phyloP scores from a whole-genome alignment of 2,329 filamentous ascomycete species.

The Aspergillus sp. region DNA sequence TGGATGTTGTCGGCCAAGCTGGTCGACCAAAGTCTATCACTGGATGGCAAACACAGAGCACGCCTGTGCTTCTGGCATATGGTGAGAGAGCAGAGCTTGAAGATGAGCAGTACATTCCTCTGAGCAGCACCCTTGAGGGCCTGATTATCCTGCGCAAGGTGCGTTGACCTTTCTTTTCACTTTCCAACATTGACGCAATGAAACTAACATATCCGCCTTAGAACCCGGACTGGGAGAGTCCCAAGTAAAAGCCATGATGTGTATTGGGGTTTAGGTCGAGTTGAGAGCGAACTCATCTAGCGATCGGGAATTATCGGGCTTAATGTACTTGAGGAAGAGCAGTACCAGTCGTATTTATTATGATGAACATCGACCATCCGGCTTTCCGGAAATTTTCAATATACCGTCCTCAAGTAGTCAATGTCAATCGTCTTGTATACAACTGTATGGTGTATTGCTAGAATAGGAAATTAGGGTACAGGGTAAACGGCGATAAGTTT shows the following conservation, averaged over 20 bases:
- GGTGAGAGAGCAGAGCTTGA: constrained; percentile 94
- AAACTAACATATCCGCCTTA: constrained; percentile 21
- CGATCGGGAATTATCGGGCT: constrained; percentile 20
- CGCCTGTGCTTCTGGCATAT: constrained; percentile 88
- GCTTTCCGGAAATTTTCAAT: too few species aligned
- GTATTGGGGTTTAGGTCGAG: constrained; percentile 12
- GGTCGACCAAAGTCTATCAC: constrained; percentile 98
- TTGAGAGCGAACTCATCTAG: constrained; percentile 10
- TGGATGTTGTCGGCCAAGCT: constrained; percentile 95
- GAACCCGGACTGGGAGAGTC: constrained; percentile 40
- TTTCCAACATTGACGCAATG: background rate
- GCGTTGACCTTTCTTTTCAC: constrained; percentile 17
- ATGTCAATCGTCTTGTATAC: background rate
- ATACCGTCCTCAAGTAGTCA: too few species aligned
- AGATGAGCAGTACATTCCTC: constrained; percentile 90
- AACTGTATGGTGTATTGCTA: constrained; percentile 6
- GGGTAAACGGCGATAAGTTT: constrained; percentile 28
- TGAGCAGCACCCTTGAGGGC: constrained; percentile 86
- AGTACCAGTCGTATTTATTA: constrained; percentile 13
- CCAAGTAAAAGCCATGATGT: constrained; percentile 23
- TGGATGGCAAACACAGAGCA: constrained; percentile 98
- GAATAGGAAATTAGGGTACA: constrained; percentile 32
- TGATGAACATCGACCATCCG: constrained; percentile 5
- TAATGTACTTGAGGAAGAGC: constrained; percentile 31
- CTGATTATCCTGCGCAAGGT: constrained; percentile 96